Percentiles rank a stretch among this genome's conserved stretches.
These are phyloP conservation scores for Trichoderma sp. DNA, from an alignment of 2,329 filamentous ascomycete species.

Conservation along the genomic window DNA sequence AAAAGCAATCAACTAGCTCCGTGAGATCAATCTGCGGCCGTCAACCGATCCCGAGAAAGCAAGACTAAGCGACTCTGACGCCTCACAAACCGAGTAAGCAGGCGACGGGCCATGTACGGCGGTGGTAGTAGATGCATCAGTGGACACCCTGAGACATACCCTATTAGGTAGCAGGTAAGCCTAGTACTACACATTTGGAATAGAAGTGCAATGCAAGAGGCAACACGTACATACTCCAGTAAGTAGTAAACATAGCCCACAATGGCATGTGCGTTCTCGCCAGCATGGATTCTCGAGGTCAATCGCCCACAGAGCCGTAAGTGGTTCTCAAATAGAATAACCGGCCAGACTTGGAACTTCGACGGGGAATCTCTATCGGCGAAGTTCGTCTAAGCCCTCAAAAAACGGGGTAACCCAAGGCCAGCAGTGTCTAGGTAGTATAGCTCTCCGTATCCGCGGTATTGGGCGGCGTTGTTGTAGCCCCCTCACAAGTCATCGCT, in stretches of 20 bases:
- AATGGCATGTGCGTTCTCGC: not conserved
- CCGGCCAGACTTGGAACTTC: not conserved
- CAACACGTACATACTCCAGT: not conserved
- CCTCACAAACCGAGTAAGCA: constrained; percentile 25
- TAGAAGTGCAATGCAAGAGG: not conserved
- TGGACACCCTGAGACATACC: constrained; percentile 2
- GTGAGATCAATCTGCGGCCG: constrained; percentile 27
- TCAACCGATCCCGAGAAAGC: constrained; percentile 23
- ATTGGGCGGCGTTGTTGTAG: not conserved
- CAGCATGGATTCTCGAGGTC: not conserved
- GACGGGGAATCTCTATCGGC: constrained; percentile 8
- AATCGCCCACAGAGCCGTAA: not conserved
- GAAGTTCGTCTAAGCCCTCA: not conserved
- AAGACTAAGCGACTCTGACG: constrained; percentile 25
- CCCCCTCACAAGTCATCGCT: not conserved
- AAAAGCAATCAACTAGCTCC: constrained; percentile 17
- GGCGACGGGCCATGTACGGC: constrained; percentile 2
- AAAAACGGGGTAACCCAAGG: not conserved
- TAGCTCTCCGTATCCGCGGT: constrained; percentile 11
- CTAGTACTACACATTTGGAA: not conserved
- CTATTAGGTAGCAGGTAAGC: too few relatives aligned
- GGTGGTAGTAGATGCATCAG: constrained; percentile 8
- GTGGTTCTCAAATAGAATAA: not conserved
- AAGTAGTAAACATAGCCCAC: not conserved
- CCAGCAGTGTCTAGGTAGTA: not conserved